phyloP scores from a whole-genome alignment of 2,329 filamentous ascomycete genomes.

The Amphichorda felina region DNA sequence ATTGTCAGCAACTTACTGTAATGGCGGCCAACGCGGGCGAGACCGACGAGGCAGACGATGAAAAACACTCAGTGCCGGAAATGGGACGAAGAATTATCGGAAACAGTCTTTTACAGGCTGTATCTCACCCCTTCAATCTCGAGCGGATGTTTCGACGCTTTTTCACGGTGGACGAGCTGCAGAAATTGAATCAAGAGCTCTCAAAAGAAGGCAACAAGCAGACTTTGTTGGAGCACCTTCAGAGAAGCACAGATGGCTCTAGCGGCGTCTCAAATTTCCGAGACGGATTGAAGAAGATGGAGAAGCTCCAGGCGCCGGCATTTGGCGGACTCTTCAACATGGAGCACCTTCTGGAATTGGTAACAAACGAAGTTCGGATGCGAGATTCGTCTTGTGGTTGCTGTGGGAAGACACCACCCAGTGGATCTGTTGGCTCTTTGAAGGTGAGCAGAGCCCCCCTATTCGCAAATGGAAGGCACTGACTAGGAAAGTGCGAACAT shows the following conservation, averaged over 20 bases:
- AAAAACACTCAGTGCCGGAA: no score
- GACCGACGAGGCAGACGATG: no score
- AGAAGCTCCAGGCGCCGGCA: neutral
- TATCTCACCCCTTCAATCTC: conserved; percentile 15
- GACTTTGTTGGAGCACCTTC: neutral
- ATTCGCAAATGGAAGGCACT: conserved; percentile 4
- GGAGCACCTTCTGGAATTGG: conserved; percentile 4
- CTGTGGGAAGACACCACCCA: neutral
- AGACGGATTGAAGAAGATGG: conserved; percentile 6
- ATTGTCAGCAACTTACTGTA: no score
- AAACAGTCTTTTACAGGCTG: conserved; percentile 8
- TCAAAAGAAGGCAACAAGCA: neutral
- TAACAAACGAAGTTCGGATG: conserved; percentile 8
- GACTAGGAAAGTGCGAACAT: conserved; percentile 17
- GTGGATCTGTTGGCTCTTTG: no score
- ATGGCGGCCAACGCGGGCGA: no score
- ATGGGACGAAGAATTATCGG: no score
- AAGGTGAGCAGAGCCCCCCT: no score
- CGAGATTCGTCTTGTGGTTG: neutral
- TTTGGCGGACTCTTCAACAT: conserved; percentile 12
- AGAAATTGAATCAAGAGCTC: neutral
- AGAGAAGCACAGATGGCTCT: neutral
- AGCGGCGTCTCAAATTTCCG: conserved; percentile 4
- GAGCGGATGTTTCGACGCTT: conserved; percentile 11
- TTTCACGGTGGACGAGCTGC: neutral